These are phyloP conservation scores for Cryphonectria parasitica DNA, from an alignment of 2,329 filamentous ascomycete species.

Conservation along the genomic window DNA sequence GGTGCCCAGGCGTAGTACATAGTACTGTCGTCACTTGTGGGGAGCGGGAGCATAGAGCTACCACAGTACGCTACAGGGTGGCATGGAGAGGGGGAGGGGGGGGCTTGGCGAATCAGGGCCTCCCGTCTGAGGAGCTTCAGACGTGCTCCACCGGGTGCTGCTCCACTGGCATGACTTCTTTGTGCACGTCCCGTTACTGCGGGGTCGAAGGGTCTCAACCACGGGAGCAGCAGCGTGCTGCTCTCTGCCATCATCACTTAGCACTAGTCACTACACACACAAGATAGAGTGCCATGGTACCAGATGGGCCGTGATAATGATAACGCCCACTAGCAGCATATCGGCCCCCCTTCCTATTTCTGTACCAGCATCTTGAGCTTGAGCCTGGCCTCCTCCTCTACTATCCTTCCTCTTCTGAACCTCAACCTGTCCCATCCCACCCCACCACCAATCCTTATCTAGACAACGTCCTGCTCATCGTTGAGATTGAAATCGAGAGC, in stretches of 20 bases:
- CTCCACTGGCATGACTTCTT: background rate
- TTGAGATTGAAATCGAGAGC: slow-evolving; percentile 15
- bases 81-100: background rate
- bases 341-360: slow-evolving; percentile 17
- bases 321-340: slow-evolving; percentile 15
- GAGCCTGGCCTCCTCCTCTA: slow-evolving; percentile 2
- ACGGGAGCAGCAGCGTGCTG: background rate
- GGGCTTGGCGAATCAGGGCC: background rate
- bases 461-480: background rate
- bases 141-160: background rate
- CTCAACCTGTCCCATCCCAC: slow-evolving; percentile 10
- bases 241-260: slow-evolving; percentile 24
- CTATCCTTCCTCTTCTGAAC: slow-evolving; percentile 14
- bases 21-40: background rate
- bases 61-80: background rate
- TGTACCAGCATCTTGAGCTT: slow-evolving; percentile 19
- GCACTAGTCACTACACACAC: background rate
- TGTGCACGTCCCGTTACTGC: slow-evolving; percentile 6
- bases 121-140: slow-evolving; percentile 1
- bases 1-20: background rate
- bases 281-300: slow-evolving; percentile 11
- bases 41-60: background rate
- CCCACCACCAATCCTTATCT: background rate
- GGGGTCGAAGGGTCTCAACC: slow-evolving; percentile 6
- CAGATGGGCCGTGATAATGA: slow-evolving; percentile 24